Percentiles rank a stretch among this genome's conserved stretches.
These are phyloP conservation scores for Collariella sp. DNA, from an alignment of 495 filamentous ascomycete species.

Conservation along the genomic window DNA sequence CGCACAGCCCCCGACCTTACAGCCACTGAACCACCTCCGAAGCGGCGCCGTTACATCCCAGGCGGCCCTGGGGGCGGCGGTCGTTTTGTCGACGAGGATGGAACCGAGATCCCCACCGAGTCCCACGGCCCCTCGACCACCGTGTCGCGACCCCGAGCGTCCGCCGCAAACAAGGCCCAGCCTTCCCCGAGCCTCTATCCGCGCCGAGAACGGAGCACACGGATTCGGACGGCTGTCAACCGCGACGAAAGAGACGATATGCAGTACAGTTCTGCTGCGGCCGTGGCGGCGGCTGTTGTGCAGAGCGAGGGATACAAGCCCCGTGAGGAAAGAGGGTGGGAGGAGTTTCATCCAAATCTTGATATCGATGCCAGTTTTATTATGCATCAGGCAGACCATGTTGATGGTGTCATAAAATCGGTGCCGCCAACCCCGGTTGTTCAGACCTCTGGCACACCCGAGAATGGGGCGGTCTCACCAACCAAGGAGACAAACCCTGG, in stretches of 20 bases:
- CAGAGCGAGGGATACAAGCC: constrained; percentile 95
- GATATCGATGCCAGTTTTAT: constrained; percentile 74
- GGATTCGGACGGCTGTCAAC: constrained; percentile 43
- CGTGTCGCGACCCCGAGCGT: constrained; percentile 27
- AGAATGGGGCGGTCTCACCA: constrained; percentile 32
- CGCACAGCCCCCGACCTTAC: constrained; percentile 30
- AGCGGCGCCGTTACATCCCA: constrained; percentile 57
- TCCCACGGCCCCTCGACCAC: constrained; percentile 21
- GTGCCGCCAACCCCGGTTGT: constrained; percentile 36
- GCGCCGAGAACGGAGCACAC: constrained; percentile 45
- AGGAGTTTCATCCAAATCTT: constrained; percentile 91
- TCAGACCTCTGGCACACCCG: constrained; percentile 18
- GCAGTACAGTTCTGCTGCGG: constrained; percentile 67
- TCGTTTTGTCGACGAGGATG: constrained; percentile 60
- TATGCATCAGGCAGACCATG: constrained; percentile 72
- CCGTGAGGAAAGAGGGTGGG: constrained; percentile 90
- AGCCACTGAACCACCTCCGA: constrained; percentile 45
- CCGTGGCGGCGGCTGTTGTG: constrained; percentile 72
- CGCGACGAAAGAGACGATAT: constrained; percentile 44
- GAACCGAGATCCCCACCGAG: constrained; percentile 41
- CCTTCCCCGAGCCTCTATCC: constrained; percentile 36
- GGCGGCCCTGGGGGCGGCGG: constrained; percentile 75
- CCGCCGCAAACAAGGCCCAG: constrained; percentile 27
- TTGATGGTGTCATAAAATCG: constrained; percentile 56
- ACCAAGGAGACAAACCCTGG: constrained; percentile 25